A percentile compares a stretch with the other conserved stretches of the same genome.
These are phyloP conservation scores for Aureobasidium sp. DNA, from an alignment of 2,329 filamentous ascomycete species.

Conservation along the genomic window DNA sequence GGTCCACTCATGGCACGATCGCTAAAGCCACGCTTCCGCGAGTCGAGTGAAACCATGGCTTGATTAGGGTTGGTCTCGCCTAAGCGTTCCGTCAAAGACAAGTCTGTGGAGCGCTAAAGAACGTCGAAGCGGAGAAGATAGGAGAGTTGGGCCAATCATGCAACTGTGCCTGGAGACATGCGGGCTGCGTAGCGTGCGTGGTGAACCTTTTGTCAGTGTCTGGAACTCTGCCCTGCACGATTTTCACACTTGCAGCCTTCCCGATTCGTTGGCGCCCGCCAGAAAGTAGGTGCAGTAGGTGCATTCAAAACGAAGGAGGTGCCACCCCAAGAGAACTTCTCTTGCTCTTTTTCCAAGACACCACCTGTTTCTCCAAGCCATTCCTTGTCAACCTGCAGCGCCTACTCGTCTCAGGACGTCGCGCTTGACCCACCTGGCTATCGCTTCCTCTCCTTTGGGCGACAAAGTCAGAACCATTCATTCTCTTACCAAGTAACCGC, in stretches of 20 bases:
- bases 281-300: conserved; percentile 1
- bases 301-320: conserved; percentile 12
- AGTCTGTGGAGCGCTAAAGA: background rate
- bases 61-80: conserved; percentile 10
- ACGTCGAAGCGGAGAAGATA: conserved; percentile 10
- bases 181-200: background rate
- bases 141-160: conserved; percentile 5
- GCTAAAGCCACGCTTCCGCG: background rate
- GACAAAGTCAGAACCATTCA: conserved; percentile 10
- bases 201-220: conserved; percentile 8
- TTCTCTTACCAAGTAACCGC: conserved; percentile 10
- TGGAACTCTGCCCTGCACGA: conserved; percentile 13
- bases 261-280: conserved; percentile 11
- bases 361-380: conserved; percentile 12
- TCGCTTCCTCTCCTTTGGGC: conserved; percentile 16
- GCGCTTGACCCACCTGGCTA: background rate
- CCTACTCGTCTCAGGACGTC: conserved; percentile 14
- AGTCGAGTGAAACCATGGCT: conserved; percentile 10
- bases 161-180: background rate
- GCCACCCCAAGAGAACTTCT: conserved; percentile 10
- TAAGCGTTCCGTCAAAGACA: conserved; percentile 1
- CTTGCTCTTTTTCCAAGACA: conserved; percentile 7
- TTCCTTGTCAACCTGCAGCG: conserved; percentile 12
- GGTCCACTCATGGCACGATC: conserved; percentile 8
- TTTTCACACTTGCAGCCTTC: conserved; percentile 13